phyloP scores from a whole-genome alignment of 208 protist genomes.

The Trypanosoma cruzi region DNA sequence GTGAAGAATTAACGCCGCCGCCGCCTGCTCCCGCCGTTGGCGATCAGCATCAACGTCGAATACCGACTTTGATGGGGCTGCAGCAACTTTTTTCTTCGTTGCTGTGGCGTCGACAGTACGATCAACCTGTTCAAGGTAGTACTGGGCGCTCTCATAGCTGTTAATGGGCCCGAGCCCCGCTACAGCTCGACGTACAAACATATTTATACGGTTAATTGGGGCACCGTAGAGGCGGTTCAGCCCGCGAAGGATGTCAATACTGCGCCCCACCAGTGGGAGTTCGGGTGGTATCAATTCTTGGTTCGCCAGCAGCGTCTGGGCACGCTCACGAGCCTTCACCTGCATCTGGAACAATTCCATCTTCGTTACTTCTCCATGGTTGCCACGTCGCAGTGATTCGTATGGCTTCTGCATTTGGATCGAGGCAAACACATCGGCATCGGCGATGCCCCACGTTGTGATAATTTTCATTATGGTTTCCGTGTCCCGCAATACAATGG shows the following conservation, averaged over 20 bases:
- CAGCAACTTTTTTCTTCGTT: not conserved
- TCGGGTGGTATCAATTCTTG: slow-evolving; percentile 69
- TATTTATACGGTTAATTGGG: slow-evolving; percentile 79
- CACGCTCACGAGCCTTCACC: slow-evolving; percentile 34
- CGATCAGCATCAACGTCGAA: slow-evolving; percentile 43
- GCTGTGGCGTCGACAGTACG: not conserved
- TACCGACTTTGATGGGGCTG: slow-evolving; percentile 16
- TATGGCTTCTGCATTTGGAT: slow-evolving; percentile 81
- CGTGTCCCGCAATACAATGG: slow-evolving; percentile 71
- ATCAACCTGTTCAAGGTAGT: slow-evolving; percentile 44
- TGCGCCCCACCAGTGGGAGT: slow-evolving; percentile 67
- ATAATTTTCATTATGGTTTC: slow-evolving; percentile 49
- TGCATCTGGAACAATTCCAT: slow-evolving; percentile 72
- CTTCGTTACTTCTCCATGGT: slow-evolving; percentile 61
- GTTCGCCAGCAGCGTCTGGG: slow-evolving; percentile 52
- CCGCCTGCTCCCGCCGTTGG: slow-evolving; percentile 38
- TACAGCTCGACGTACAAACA: slow-evolving; percentile 69
- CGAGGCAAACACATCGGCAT: slow-evolving; percentile 76
- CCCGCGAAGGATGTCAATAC: slow-evolving; percentile 81
- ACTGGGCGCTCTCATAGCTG: slow-evolving; percentile 55
- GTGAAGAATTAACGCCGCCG: slow-evolving; percentile 24
- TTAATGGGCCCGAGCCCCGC: slow-evolving; percentile 55
- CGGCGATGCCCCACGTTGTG: slow-evolving; percentile 68
- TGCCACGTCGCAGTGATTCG: slow-evolving; percentile 44
- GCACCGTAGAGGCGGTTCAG: slow-evolving; percentile 83